phyloP scores from a whole-genome alignment of 208 protist genomes.

The Trypanosoma vivax region DNA sequence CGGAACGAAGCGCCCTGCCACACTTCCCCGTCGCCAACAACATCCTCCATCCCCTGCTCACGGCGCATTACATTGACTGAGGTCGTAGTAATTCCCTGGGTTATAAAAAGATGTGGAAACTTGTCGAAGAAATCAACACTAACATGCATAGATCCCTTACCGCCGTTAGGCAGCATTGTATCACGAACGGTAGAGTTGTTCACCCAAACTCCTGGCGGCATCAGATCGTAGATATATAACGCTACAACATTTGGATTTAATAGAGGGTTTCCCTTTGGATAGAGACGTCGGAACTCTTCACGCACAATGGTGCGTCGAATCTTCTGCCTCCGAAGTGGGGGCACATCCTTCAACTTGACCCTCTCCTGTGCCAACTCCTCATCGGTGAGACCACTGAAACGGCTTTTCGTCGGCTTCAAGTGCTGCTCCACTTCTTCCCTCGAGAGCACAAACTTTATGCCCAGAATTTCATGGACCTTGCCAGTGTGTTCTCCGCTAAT shows the following conservation, averaged over 20 bases:
- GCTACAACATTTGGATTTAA: constrained; percentile 29
- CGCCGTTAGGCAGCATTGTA: constrained; percentile 17
- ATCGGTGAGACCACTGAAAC: constrained; percentile 9
- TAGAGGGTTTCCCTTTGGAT: constrained; percentile 25
- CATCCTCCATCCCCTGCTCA: constrained; percentile 20
- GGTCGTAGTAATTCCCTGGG: constrained; percentile 18
- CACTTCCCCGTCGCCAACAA: constrained; percentile 10
- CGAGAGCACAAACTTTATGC: constrained; percentile 19
- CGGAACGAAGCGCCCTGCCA: constrained; percentile 4
- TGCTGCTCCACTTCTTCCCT: constrained; percentile 14
- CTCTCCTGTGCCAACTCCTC: constrained; percentile 11
- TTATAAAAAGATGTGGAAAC: constrained; percentile 28
- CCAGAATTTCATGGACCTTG: constrained; percentile 16
- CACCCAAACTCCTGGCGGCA: constrained; percentile 16
- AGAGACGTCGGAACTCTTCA: constrained; percentile 26
- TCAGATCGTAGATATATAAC: constrained; percentile 24
- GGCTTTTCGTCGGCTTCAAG: not conserved
- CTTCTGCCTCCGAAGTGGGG: constrained; percentile 15
- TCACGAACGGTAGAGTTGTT: constrained; percentile 18
- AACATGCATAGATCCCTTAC: constrained; percentile 25
- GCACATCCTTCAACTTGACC: constrained; percentile 11
- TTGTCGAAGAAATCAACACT: constrained; percentile 29
- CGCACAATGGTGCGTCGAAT: constrained; percentile 18
- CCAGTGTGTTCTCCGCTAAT: constrained; percentile 1
- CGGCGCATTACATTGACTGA: constrained; percentile 25